Conservation (phyloP, 164 flowering plant species). For the Platanus orientalis region DNA sequence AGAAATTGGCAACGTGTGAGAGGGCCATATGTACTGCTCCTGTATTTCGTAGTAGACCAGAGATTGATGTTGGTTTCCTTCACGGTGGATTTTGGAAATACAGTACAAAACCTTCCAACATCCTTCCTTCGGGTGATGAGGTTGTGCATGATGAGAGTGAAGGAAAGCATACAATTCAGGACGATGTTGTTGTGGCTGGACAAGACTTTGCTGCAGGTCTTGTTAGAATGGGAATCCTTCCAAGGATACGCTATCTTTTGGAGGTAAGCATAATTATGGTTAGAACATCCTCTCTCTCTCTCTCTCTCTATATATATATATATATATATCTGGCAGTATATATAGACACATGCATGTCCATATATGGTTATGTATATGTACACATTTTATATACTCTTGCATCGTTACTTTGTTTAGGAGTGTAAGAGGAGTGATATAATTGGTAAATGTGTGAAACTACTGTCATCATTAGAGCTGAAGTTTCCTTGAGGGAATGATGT, state of each 20-base stretch:
- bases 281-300: no score
- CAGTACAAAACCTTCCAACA: constrained; percentile 76
- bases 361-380: no score
- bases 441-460: no score
- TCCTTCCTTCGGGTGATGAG: constrained; percentile 40
- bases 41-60: constrained; percentile 80
- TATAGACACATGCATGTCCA: no score
- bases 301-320: no score
- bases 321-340: no score
- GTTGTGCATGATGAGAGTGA: constrained; percentile 38
- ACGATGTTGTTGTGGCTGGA: constrained; percentile 75
- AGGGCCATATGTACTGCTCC: constrained; percentile 68
- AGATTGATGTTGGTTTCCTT: constrained; percentile 69
- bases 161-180: constrained; percentile 66
- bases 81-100: constrained; percentile 97
- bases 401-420: no score
- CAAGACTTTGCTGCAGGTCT: constrained; percentile 94
- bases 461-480: no score
- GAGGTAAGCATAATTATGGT: constrained; percentile 46
- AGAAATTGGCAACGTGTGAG: constrained; percentile 39
- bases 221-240: constrained; percentile 85
- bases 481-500: no score
- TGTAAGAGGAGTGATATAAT: no score
- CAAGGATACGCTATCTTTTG: constrained; percentile 65
- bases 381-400: no score